phyloP scores from a whole-genome alignment of 768 basidiomycete species.

The Rubroboletus satanas region DNA sequence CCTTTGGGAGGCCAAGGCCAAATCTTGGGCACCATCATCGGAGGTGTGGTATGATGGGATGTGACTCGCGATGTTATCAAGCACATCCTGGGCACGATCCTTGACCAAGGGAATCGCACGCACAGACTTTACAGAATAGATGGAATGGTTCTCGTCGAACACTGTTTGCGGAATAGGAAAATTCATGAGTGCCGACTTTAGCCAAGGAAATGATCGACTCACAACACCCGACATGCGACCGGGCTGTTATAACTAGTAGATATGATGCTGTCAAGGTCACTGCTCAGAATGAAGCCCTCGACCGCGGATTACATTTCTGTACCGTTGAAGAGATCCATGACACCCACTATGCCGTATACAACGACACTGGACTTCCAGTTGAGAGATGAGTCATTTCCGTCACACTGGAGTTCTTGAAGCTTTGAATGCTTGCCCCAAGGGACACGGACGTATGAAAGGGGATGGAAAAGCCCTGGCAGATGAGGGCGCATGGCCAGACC shows the following conservation, averaged over 20 bases:
- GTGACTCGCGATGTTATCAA: constrained; percentile 52
- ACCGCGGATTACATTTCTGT: constrained; percentile 5
- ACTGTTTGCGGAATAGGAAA: constrained; percentile 40
- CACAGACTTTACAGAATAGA: constrained; percentile 69
- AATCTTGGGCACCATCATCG: constrained; percentile 22
- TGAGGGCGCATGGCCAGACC: constrained; percentile 70
- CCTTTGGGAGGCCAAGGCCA: constrained; percentile 2
- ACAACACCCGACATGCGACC: constrained; percentile 63
- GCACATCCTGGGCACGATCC: constrained; percentile 51
- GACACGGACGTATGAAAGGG: constrained; percentile 43
- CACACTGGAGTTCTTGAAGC: constrained; percentile 47
- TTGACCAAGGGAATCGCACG: constrained; percentile 68
- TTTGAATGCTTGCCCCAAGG: constrained; percentile 56
- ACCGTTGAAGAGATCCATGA: constrained; percentile 73
- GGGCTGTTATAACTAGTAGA: constrained; percentile 66
- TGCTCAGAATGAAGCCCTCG: constrained; percentile 10
- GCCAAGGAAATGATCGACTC: constrained; percentile 29
- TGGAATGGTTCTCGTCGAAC: constrained; percentile 53
- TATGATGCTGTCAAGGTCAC: constrained; percentile 54
- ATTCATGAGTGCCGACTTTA: constrained; percentile 5
- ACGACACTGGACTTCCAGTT: constrained; percentile 58
- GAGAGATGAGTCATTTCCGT: constrained; percentile 31
- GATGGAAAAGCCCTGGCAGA: constrained; percentile 27
- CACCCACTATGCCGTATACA: constrained; percentile 74
- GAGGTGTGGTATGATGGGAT: constrained; percentile 48